phyloP scores from a whole-genome alignment of 116 monocot species.

The Dioscorea cayenensis region DNA sequence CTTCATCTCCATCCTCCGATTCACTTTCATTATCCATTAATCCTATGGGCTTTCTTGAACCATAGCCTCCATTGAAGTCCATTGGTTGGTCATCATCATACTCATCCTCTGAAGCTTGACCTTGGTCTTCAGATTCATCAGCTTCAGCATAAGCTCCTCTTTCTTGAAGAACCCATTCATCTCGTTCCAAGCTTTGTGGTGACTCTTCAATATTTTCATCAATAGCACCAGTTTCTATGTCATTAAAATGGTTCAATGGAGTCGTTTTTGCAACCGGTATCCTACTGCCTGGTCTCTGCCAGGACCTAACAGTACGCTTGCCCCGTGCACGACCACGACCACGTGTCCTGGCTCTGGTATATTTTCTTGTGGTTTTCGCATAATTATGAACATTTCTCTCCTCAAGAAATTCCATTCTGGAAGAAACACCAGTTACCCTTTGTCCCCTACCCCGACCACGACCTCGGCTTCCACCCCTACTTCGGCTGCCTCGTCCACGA shows the following conservation, averaged over 20 bases:
- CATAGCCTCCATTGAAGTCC: conserved; percentile 28
- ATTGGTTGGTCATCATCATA: conserved; percentile 45
- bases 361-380: conserved; percentile 35
- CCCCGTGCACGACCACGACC: conserved; percentile 71
- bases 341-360: conserved; percentile 45
- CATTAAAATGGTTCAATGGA: conserved; percentile 31
- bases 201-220: conserved; percentile 31
- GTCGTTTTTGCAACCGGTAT: conserved; percentile 22
- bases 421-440: conserved; percentile 22
- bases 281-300: conserved; percentile 34
- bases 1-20: conserved; percentile 22
- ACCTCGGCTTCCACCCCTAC: conserved; percentile 38
- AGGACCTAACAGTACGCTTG: conserved; percentile 46
- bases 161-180: conserved; percentile 31
- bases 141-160: conserved; percentile 40
- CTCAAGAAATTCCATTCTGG: conserved; percentile 25
- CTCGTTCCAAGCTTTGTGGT: conserved; percentile 38
- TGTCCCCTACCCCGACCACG: conserved; percentile 46
- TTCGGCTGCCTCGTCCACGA: conserved; percentile 59
- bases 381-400: conserved; percentile 8
- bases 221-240: conserved; percentile 11
- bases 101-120: conserved; percentile 53
- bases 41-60: conserved; percentile 15
- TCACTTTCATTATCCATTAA: conserved; percentile 47
- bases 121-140: conserved; percentile 59